Base-by-base conservation (phyloP, 371 early-diverging fungal genomes). In the Capillidium rhysosporum region DNA sequence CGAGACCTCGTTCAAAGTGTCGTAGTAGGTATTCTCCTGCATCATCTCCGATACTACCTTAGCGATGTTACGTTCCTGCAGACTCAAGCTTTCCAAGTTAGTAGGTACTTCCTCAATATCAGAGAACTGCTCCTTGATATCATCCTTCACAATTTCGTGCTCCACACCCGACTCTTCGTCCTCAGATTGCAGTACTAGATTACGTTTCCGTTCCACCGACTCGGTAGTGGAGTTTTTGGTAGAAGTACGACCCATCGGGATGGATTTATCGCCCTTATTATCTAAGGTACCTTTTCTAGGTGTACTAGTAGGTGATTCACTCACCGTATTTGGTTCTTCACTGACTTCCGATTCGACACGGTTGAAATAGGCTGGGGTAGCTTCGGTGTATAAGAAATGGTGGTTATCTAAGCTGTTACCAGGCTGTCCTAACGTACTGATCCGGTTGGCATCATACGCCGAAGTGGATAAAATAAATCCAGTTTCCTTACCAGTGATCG, bases 401-500 rank as follows among this genome's bases (percentile, higher is more conserved):
- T 31, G 38, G 10, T 51, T 34, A 23, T 51, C 38, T n/a, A 51
- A 29, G 16, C 16, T n/a, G 30, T n/a, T 38, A 25, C 51, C 51
- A 5, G 20, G 16, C 23, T 51, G 25, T 10, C 51, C 51, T 38
- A 51, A 18, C 3, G n/a, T 29, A 29, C 25, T 25, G 28, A 51
- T 51, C 14, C 23, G 51, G 38, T 39, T 39, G 51, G 51, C 51
- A 38, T 51, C 51, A 21, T 51, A 51, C 4, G 51, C 51, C 2
- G 51, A 51, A n/a, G 14, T 44, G 59, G 51, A 51, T 28, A 82
- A 74, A 26, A 79, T 58, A 57, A 77, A 80, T 18, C 71, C 78
- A 40, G 60, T 59, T 63, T 82, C 82, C 24, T 64, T 65, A 49
- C 78, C 82, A 7, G 55, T 52, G 14, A 82, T 45, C 46, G 69